These are phyloP conservation scores for Endothia cerciana DNA, from an alignment of 2,329 filamentous ascomycete species.

Conservation along the genomic window DNA sequence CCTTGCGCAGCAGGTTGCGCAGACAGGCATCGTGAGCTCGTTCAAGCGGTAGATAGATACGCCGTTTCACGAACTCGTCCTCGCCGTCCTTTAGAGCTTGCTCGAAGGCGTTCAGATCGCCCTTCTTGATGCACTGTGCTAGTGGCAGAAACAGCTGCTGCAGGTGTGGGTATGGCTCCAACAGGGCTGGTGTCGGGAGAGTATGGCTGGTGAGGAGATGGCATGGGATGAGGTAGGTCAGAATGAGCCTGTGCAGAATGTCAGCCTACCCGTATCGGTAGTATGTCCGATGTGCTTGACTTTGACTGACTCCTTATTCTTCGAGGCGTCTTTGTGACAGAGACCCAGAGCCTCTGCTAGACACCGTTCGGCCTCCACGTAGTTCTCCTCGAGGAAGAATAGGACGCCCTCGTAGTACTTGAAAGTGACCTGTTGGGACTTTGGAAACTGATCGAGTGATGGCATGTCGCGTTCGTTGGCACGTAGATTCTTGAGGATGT, in stretches of 20 bases:
- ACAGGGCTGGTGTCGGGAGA: slow-evolving; percentile 72
- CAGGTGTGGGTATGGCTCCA: slow-evolving; percentile 76
- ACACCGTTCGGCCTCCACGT: slow-evolving; percentile 78
- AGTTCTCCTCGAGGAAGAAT: slow-evolving; percentile 94
- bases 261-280: slow-evolving; percentile 31
- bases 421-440: slow-evolving; percentile 90
- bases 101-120: slow-evolving; percentile 84
- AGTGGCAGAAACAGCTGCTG: slow-evolving; percentile 80
- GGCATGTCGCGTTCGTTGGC: slow-evolving; percentile 83
- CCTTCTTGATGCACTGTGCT: slow-evolving; percentile 76
- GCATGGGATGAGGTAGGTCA: slow-evolving; percentile 94
- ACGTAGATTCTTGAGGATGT: slow-evolving; percentile 81
- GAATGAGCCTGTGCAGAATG: slow-evolving; percentile 68
- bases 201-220: slow-evolving; percentile 86
- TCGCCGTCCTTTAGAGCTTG: slow-evolving; percentile 78
- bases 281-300: slow-evolving; percentile 2
- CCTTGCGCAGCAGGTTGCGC: slow-evolving; percentile 88
- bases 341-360: slow-evolving; percentile 80
- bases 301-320: slow-evolving; percentile 76
- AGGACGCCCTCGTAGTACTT: slow-evolving; percentile 95
- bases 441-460: slow-evolving; percentile 76
- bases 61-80: slow-evolving; percentile 88
- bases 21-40: slow-evolving; percentile 88
- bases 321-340: slow-evolving; percentile 72
- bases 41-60: slow-evolving; percentile 94